Evolutionary conservation across 2,329 filamentous ascomycete genomes (phyloP).

Genomic region (Apiospora arundinis): DNA sequence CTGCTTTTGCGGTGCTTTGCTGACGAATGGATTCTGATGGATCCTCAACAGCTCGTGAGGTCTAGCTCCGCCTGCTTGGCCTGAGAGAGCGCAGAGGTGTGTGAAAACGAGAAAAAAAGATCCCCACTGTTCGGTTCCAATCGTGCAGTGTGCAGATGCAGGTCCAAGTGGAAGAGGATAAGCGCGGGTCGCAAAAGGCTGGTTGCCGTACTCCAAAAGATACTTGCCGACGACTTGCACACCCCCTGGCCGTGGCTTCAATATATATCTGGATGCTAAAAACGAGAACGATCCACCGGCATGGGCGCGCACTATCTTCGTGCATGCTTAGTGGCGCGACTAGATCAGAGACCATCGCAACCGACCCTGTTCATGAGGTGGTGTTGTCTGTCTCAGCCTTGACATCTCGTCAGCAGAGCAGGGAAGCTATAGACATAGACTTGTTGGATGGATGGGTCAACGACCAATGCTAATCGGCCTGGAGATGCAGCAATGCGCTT

Average conservation of each 20-base stretch:
- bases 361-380: not conserved
- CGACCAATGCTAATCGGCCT: not conserved
- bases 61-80: not conserved
- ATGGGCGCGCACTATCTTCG: slow-evolving; percentile 10
- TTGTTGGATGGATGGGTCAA: slow-evolving; percentile 4
- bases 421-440: slow-evolving; percentile 3
- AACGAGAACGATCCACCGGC: slow-evolving; percentile 6
- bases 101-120: not conserved
- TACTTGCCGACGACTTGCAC: slow-evolving; percentile 8
- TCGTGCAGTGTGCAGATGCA: slow-evolving; percentile 45
- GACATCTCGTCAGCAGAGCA: slow-evolving; percentile 19
- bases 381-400: slow-evolving; percentile 18
- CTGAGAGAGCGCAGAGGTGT: no score
- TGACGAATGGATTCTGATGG: slow-evolving; percentile 1
- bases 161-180: slow-evolving; percentile 50
- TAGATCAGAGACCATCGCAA: slow-evolving; percentile 11
- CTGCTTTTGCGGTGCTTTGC: not conserved
- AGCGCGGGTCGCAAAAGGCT: slow-evolving; percentile 38
- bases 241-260: slow-evolving; percentile 11
- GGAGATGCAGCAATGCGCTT: not conserved
- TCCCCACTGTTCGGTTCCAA: slow-evolving; percentile 25
- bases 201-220: slow-evolving; percentile 13
- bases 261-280: slow-evolving; percentile 9
- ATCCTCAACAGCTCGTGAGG: not conserved
- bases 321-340: slow-evolving; percentile 18